Base-by-base conservation (phyloP, 495 filamentous ascomycete genomes). In the Cladorrhinum samala region DNA sequence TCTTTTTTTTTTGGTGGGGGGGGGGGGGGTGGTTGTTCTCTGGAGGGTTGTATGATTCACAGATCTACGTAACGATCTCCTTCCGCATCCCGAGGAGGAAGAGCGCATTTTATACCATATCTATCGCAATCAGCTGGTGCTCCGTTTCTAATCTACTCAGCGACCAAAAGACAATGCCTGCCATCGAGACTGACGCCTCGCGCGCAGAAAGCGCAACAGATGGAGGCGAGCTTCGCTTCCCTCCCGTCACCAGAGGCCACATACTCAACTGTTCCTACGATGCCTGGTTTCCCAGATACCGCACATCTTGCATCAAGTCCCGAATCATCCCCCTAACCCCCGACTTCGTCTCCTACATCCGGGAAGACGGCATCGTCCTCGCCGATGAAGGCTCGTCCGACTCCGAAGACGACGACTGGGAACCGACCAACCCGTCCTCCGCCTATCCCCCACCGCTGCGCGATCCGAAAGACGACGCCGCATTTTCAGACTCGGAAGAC, bases 251-350 rank as follows among this genome's bases (percentile, higher is more conserved):
- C 4, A 82, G 83, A 59, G 80, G 84, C 21, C 93, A 98, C 62
- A 94, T 98, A 59, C 70, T 95, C 33, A 83, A 96, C 68, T 98
- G 93, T 72, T 93, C 93, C 36, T 96, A 91, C 68, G 86, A 95
- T 68, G 79, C 78, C 53, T 98, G 93, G 93, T 86, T 95, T 59
- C 78, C 42, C 38, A 66, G 69, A 70, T 96, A 96, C 67, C 90
- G 91, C 44, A 68, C 81, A 7, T 74, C 88, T 21, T 87, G 87
- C 11, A 91, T 92, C 23, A 92, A 91, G 71, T 88, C 91, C 2
- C 83, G 87, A 16, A 77, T 89, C 36, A 87, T 97, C 30, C 87
- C 89, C 0, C 78, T 97, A 1, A 77, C 83, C 1, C 65, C 71
- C 3, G 69, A 83, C 7, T 96, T 99, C 66, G 68, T 97, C 45